These are phyloP conservation scores for Parietichytrium sp. DNA, from an alignment of 108 stramenopile species.

Conservation along the genomic window DNA sequence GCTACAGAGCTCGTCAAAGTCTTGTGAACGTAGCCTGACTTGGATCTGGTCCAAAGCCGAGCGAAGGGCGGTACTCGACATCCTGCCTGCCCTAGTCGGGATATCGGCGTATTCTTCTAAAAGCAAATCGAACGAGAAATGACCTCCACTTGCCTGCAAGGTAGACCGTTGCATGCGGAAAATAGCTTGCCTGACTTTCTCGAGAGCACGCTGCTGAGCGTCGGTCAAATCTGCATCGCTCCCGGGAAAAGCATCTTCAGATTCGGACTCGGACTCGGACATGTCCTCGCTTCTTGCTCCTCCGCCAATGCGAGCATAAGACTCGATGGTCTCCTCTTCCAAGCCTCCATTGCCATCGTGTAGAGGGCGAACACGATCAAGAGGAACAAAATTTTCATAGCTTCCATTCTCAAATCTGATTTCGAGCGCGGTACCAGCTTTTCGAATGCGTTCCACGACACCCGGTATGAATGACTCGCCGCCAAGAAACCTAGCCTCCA, in stretches of 20 bases:
- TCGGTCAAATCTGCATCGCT: background rate
- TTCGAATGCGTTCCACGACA: background rate
- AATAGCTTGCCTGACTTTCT: background rate
- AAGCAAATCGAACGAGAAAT: background rate
- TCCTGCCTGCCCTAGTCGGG: constrained; percentile 1
- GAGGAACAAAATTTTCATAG: background rate
- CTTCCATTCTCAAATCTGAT: background rate
- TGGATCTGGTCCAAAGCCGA: background rate
- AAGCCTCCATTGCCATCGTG: too few relatives aligned
- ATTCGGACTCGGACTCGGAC: too few relatives aligned
- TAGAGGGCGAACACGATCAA: background rate
- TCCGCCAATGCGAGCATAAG: too few relatives aligned
- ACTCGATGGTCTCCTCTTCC: too few relatives aligned
- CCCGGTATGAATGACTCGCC: background rate
- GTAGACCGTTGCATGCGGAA: background rate
- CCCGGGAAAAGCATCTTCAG: too few relatives aligned
- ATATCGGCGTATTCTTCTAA: constrained; percentile 29
- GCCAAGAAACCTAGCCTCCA: background rate
- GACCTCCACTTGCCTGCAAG: background rate
- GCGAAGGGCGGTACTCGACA: background rate
- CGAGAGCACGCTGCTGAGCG: background rate
- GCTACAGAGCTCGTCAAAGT: constrained; percentile 28
- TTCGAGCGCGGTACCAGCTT: background rate
- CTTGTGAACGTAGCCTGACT: background rate
- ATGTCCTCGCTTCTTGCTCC: too few relatives aligned